Conservation (phyloP, 140 eudicot species). For the Oenanthe javanica region DNA sequence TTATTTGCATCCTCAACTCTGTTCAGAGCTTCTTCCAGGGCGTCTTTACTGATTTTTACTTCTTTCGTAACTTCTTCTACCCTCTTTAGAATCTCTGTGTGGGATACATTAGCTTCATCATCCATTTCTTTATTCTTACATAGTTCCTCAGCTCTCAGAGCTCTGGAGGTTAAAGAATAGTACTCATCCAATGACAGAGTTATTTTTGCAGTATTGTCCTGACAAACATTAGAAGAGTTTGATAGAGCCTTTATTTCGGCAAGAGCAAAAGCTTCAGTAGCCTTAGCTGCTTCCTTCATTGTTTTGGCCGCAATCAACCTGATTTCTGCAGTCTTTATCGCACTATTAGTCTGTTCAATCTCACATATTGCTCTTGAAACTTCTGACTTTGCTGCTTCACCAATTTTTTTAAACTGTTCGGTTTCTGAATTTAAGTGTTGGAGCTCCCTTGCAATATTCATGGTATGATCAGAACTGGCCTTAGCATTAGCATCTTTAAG, state of each 20-base stretch:
- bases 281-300: conserved; percentile 84
- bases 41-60: conserved; percentile 55
- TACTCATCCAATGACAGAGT: conserved; percentile 72
- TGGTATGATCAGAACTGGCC: conserved; percentile 16
- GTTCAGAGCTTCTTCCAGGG: conserved; percentile 70
- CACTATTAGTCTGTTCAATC: conserved; percentile 59
- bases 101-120: conserved; percentile 50
- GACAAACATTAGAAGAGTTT: conserved; percentile 21
- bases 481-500: conserved; percentile 13
- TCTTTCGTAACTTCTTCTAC: conserved; percentile 77
- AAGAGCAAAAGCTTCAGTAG: conserved; percentile 76
- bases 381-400: conserved; percentile 65
- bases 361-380: conserved; percentile 50
- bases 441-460: conserved; percentile 49
- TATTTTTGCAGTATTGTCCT: conserved; percentile 26
- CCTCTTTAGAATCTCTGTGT: conserved; percentile 48
- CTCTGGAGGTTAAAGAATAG: conserved; percentile 41
- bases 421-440: conserved; percentile 60
- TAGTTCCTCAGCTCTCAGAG: conserved; percentile 59
- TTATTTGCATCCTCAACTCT: conserved; percentile 64
- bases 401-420: conserved; percentile 59
- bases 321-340: conserved; percentile 61
- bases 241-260: conserved; percentile 69
- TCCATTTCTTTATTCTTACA: conserved; percentile 26
- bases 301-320: conserved; percentile 69